Base-by-base conservation (phyloP, 2,329 filamentous ascomycete genomes). In the Ceratocystis harringtonii region DNA sequence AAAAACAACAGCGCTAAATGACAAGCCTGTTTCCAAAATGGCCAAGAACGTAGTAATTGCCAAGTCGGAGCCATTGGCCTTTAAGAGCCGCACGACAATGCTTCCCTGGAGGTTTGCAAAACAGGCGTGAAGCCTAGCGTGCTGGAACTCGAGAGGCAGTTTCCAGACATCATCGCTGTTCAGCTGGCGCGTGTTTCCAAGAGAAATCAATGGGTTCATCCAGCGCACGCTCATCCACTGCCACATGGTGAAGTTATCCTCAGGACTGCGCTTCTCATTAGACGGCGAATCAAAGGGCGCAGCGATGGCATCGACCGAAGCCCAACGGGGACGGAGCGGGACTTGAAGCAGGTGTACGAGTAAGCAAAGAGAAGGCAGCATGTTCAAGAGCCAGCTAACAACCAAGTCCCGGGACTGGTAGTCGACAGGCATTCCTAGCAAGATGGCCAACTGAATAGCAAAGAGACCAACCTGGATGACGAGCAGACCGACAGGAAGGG, bases 151-250 rank as follows among this genome's bases (percentile, higher is more conserved):
- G 69, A 85, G 88, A 0, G 85, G 84, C 0, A 96, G 76, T 48
- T 81, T 77, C 91, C 91, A 96, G 1, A 96, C 87, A 72, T 96
- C 90, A 45, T 86, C 81, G 48, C 91, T 85, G 44, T 90, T 77
- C 7, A 96, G 77, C 69, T 90, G 86, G 50, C 84, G 79, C 36
- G 78, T 76, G 52, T 78, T 81, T 1, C 87, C 89, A 28, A 84
- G 74, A 1, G 78, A 76, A 12, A 95, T 90, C 5, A 95, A 75
- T 0, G 90, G 87, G 0, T 78, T 78, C 76, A 95, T 86, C 91
- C 91, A 96, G 0, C 84, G 88, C 32, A 95, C 87, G 5, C 84
- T 86, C 82, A 92, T 88, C 75, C 90, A 96, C 69, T 92, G 88
- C 81, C 89, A 91, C 0, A 92, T 77, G 0, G 81, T 88, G 28